Evolutionary conservation across 2,329 filamentous ascomycete species (phyloP), one percentile per base, ranked within the genome.

Genomic region (Hypoxylon sp.): DNA sequence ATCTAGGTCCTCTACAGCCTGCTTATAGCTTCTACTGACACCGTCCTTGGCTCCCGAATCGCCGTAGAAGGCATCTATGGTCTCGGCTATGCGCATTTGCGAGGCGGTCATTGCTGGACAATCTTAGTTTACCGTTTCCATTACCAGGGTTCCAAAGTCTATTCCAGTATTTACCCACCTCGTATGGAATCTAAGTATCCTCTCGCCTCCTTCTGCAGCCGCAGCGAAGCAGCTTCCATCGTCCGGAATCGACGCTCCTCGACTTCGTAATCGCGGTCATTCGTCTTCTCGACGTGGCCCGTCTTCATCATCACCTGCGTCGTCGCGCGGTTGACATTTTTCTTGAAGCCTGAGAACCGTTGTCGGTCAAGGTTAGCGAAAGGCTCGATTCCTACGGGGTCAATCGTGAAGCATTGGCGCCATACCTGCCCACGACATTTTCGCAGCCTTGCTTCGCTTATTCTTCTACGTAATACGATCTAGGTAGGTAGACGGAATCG

Each of bases 221-320:
- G 90, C 73, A 92, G 88, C 28, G 94, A 93, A 15, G 96, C 95
- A 5, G 94, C 89, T 79, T 99, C 95, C 93, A 99, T 97, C 3
- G 94, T 97, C 71, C 93, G 91, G 83, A 97, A 99, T 70, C 95
- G 93, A 77, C 94, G 89, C 80, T 97, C 93, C 79, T 99, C 96
- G 55, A 98, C 94, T 80, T 98, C 95, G 79, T 98, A 99, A 78
- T 98, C 95, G 71, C 96, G 92, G 81, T 99, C 95, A 78, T 94
- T 97, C 24, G 95, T 99, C 82, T 95, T 94, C 81, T 99, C 95
- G 73, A 99, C 96, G 83, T 98, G 95, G 64, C 95, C 92, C 60
- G 94, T 97, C 87, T 99, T 99, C 94, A 99, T 98, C 93, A 99
- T 97, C 67, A 98, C 94, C 89, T 97, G 94, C 82, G 96, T 99